Conservation (phyloP, 2,329 filamentous ascomycete genomes). For the Scopulariopsis brevicaulis region DNA sequence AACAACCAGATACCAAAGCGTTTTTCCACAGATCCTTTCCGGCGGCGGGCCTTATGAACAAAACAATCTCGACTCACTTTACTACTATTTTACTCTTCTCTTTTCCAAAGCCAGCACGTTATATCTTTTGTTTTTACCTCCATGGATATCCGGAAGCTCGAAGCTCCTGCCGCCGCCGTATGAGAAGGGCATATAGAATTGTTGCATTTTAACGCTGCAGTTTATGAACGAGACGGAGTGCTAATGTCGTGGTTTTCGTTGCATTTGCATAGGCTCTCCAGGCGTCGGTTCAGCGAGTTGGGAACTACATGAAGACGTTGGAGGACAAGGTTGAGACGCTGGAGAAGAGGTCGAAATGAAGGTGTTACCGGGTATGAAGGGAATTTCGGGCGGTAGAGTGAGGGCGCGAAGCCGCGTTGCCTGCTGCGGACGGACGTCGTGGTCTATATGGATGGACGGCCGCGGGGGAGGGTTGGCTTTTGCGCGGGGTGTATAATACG, state of each 20-base stretch:
- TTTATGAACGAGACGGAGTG: not conserved
- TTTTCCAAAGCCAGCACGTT: not conserved
- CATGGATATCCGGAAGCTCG: too few species aligned
- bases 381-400: not conserved
- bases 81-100: not conserved
- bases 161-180: too few species aligned
- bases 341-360: constrained; percentile 51
- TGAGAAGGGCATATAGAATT: not conserved
- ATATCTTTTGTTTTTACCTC: not conserved
- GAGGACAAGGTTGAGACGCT: constrained; percentile 63
- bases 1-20: constrained; percentile 8
- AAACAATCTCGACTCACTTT: not conserved
- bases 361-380: constrained; percentile 2
- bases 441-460: not conserved
- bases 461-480: not conserved
- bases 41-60: not conserved
- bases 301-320: constrained; percentile 62
- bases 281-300: constrained; percentile 67
- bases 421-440: not conserved
- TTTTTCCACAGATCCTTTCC: not conserved
- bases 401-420: too few species aligned
- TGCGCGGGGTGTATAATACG: not conserved
- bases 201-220: not conserved
- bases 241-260: constrained; percentile 1
- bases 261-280: constrained; percentile 53